Evolutionary conservation across 257 asterid species (phyloP).

Genomic region (Haberlea rhodopensis): DNA sequence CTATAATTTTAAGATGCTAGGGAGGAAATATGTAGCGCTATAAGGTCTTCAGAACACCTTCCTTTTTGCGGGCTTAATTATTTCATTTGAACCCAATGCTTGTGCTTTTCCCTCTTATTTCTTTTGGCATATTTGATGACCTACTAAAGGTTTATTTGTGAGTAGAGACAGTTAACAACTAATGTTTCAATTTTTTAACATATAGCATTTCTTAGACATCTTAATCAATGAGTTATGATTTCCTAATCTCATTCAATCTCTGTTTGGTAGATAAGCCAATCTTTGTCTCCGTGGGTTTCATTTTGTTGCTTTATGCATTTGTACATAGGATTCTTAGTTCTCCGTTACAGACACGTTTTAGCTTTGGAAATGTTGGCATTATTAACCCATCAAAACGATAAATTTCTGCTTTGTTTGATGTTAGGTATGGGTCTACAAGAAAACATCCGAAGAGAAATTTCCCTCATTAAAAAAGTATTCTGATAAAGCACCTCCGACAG

Average conservation of each 20-base stretch:
- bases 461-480: slow-evolving; percentile 93
- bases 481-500: slow-evolving; percentile 84
- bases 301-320: slow-evolving; percentile 20
- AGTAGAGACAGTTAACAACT: background rate
- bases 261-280: no score
- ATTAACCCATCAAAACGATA: background rate
- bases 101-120: background rate
- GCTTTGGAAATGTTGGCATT: slow-evolving; percentile 13
- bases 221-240: slow-evolving; percentile 5
- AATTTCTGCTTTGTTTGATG: slow-evolving; percentile 18
- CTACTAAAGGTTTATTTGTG: background rate
- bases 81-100: slow-evolving; percentile 5
- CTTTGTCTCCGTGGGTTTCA: no score
- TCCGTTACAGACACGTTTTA: slow-evolving; percentile 3
- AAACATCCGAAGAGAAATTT: slow-evolving; percentile 82
- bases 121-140: background rate
- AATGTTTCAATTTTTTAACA: slow-evolving; percentile 1
- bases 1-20: slow-evolving; percentile 3
- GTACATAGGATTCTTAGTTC: slow-evolving; percentile 6
- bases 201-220: background rate
- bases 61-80: background rate
- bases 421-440: slow-evolving; percentile 98
- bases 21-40: background rate
- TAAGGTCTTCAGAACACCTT: background rate
- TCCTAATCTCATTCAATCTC: background rate